Percentiles rank a stretch among this genome's conserved stretches.
These are phyloP conservation scores for Eremomyces bilateralis DNA, from an alignment of 495 filamentous ascomycete genomes.

Conservation along the genomic window DNA sequence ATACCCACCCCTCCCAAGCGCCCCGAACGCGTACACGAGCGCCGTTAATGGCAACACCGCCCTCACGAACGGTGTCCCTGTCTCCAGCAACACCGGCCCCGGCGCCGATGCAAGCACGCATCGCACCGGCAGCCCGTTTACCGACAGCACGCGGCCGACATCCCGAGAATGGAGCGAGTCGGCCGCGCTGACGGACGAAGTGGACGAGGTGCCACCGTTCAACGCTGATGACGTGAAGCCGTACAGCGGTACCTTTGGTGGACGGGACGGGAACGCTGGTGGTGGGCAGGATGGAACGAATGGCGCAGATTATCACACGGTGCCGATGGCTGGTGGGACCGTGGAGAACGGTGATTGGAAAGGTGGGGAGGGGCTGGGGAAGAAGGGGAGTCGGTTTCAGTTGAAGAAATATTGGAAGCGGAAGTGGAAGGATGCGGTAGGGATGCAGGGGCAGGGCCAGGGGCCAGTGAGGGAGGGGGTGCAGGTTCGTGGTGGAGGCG, in stretches of 20 bases:
- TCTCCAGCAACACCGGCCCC: background rate
- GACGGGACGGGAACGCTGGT: background rate
- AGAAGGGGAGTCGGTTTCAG: background rate
- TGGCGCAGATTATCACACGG: background rate
- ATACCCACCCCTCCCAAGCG: background rate
- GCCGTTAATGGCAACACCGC: background rate
- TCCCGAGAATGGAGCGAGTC: background rate
- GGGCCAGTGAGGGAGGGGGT: too few species aligned
- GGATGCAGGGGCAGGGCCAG: too few species aligned
- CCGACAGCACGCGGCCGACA: background rate
- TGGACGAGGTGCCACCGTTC: background rate
- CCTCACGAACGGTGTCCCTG: background rate
- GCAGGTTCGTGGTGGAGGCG: too few species aligned
- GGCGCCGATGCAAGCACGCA: background rate
- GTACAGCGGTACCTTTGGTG: too few species aligned
- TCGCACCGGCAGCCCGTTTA: background rate
- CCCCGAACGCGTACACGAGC: background rate
- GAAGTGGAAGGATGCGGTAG: background rate
- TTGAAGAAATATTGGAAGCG: background rate
- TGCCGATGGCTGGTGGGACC: background rate
- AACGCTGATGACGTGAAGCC: too few species aligned
- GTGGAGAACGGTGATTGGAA: background rate
- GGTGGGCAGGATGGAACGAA: background rate
- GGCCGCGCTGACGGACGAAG: background rate
- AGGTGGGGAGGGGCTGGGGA: background rate